Evolutionary conservation across 2,329 filamentous ascomycete species (phyloP), one percentile per base, ranked within the genome.

Genomic region (Ambrosiella xylebori): DNA sequence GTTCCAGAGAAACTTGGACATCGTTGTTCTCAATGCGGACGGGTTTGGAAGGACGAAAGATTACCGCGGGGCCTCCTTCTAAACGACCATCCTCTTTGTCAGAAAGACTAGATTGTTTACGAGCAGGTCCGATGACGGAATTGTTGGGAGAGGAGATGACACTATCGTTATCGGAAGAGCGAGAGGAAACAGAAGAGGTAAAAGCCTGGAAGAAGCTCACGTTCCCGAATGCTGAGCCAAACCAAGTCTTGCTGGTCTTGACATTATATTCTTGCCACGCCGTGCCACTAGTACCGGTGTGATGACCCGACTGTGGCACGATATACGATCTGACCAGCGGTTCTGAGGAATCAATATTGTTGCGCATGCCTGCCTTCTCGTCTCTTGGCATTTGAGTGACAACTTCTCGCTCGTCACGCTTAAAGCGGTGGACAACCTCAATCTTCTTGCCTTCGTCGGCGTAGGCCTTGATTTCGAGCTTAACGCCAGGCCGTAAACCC

Each of bases 401-500:
- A 2, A 89, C 71, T 12, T 82, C 76, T 53, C 87, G 78, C 70
- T 97, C 91, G 54, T 73, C 76, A 65, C 76, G 81, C 59, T 72
- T 76, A 66, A 97, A 97, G 0, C 84, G 85, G 67, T 97, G 90
- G 57, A 93, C 84, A 8, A 79, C 75, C 66, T 88, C 84, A 64
- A 97, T 95, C 64, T 79, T 82, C 71, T 88, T 90, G 5, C 93
- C 91, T 63, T 93, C 85, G n/a, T 97, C 86, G 1, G 82, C 81
- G 62, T 83, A 97, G 0, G 89, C 89, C 66, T 94, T 86, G 0
- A 97, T 78, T 0, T 83, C 80, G 38, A 97, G 78, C 69, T 93
- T 94, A 61, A 97, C 90, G 0, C 91, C 90, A 64, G 90, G 83
- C 51, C 88, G 76, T 55, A 97, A 68, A 0, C 90, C 93, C 88